Evolutionary conservation across 768 basidiomycete genomes (phyloP).

Genomic region (Suillus discolor): DNA sequence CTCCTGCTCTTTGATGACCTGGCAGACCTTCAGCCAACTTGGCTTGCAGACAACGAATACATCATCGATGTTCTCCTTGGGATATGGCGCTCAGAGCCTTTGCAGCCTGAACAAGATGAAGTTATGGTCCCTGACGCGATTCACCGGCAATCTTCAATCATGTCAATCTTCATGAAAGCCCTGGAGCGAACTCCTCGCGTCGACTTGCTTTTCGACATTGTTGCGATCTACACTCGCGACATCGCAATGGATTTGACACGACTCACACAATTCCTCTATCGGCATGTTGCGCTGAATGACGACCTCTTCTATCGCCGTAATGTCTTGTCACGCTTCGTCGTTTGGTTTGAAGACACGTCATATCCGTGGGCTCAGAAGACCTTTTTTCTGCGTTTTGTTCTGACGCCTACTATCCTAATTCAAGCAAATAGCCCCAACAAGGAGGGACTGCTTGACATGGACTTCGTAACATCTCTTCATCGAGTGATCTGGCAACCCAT

Average conservation of each 20-base stretch:
- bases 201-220: conserved; percentile 87
- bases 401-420: conserved; percentile 85
- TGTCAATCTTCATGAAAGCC: conserved; percentile 77
- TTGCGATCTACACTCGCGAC: conserved; percentile 77
- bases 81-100: conserved; percentile 65
- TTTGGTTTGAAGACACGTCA: conserved; percentile 72
- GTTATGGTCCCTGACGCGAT: conserved; percentile 49
- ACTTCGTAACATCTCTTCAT: conserved; percentile 72
- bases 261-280: conserved; percentile 83
- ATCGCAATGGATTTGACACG: conserved; percentile 81
- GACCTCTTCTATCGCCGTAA: conserved; percentile 76
- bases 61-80: conserved; percentile 72
- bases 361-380: conserved; percentile 78
- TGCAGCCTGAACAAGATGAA: conserved; percentile 46
- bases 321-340: conserved; percentile 80
- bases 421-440: conserved; percentile 62
- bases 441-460: conserved; percentile 66
- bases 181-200: conserved; percentile 74
- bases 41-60: conserved; percentile 69
- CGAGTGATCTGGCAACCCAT: conserved; percentile 82
- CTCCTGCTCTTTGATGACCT: conserved; percentile 81
- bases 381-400: conserved; percentile 74
- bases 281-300: conserved; percentile 76
- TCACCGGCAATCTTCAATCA: conserved; percentile 64
- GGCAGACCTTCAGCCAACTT: conserved; percentile 61